A percentile compares a stretch with the other conserved stretches of the same genome.
Conservation (phyloP, 352 stramenopile genomes). For the Phytopythium kandeliae region DNA sequence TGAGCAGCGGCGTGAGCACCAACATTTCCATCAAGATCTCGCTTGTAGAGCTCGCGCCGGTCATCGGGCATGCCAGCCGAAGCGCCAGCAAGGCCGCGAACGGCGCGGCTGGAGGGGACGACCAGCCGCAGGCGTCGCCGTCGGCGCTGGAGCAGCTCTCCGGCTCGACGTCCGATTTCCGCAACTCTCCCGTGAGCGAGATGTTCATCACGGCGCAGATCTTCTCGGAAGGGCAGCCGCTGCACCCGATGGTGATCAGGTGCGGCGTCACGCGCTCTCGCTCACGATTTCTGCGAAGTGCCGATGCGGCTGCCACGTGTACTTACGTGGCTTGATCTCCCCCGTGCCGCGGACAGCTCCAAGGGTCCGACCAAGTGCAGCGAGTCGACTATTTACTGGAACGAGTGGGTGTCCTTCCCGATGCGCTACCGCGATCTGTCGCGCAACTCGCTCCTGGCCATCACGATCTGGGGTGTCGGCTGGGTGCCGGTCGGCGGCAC, state of each 20-base stretch:
- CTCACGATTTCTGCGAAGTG: no score
- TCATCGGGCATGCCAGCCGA: conserved; percentile 17
- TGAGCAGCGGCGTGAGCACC: conserved; percentile 80
- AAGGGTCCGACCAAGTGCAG: conserved; percentile 83
- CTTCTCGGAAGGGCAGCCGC: conserved; percentile 74
- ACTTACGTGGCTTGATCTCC: no score
- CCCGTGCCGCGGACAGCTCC: no score
- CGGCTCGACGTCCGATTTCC: conserved; percentile 61
- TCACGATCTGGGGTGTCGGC: conserved; percentile 83
- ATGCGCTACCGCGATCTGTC: conserved; percentile 85
- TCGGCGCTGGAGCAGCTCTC: conserved; percentile 50
- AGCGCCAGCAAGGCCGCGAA: neutral
- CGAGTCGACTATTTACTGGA: conserved; percentile 85
- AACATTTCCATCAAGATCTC: conserved; percentile 81
- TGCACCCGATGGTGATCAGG: conserved; percentile 83
- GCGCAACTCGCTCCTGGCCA: conserved; percentile 73
- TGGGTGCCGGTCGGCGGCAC: conserved; percentile 79
- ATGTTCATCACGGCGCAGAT: conserved; percentile 88
- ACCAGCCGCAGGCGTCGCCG: conserved; percentile 8
- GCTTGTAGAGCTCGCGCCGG: conserved; percentile 60
- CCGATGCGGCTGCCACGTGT: no score
- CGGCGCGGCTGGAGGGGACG: neutral
- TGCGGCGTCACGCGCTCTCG: conserved; percentile 6
- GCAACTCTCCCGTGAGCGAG: conserved; percentile 80
- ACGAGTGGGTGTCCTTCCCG: conserved; percentile 85